These are phyloP conservation scores for Exophiala lecanii-corni DNA, from an alignment of 2,329 filamentous ascomycete genomes.

Conservation along the genomic window DNA sequence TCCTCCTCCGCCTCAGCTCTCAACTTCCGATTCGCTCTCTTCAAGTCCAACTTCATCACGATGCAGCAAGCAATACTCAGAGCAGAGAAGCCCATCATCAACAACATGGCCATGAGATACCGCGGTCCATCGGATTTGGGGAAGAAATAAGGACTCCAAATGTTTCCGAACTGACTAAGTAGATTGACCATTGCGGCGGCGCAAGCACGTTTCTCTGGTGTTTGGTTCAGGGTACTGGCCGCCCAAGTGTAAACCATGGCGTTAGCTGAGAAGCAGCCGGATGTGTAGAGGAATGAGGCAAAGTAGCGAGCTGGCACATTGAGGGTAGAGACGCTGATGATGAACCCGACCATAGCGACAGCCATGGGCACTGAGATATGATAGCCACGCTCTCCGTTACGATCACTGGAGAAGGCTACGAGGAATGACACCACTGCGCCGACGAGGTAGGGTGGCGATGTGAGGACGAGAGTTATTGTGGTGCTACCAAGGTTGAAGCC, in stretches of 20 bases:
- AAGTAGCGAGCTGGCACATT: slow-evolving; percentile 52
- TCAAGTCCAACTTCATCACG: not conserved
- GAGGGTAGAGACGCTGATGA: slow-evolving; percentile 51
- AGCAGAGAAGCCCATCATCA: not conserved
- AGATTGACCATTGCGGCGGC: slow-evolving; percentile 51
- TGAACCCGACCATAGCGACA: slow-evolving; percentile 41
- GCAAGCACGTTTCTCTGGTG: slow-evolving; percentile 51
- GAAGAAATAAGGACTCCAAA: slow-evolving; percentile 43
- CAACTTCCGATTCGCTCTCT: not conserved
- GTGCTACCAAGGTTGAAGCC: slow-evolving; percentile 42
- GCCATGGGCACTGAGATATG: slow-evolving; percentile 7
- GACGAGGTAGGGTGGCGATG: slow-evolving; percentile 51
- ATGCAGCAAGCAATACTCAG: not conserved
- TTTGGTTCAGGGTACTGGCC: slow-evolving; percentile 29
- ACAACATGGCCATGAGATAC: slow-evolving; percentile 4
- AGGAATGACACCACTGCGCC: slow-evolving; percentile 46
- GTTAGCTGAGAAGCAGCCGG: slow-evolving; percentile 46
- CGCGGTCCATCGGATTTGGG: slow-evolving; percentile 4
- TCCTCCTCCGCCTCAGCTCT: not conserved
- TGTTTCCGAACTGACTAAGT: slow-evolving; percentile 44
- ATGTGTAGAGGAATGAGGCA: slow-evolving; percentile 43
- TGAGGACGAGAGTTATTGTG: slow-evolving; percentile 47
- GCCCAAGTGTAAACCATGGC: slow-evolving; percentile 36
- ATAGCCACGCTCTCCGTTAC: slow-evolving; percentile 7
- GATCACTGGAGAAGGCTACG: slow-evolving; percentile 37